phyloP scores from a whole-genome alignment of 2,329 filamentous ascomycete species.

The Plectosphaerella sp. region DNA sequence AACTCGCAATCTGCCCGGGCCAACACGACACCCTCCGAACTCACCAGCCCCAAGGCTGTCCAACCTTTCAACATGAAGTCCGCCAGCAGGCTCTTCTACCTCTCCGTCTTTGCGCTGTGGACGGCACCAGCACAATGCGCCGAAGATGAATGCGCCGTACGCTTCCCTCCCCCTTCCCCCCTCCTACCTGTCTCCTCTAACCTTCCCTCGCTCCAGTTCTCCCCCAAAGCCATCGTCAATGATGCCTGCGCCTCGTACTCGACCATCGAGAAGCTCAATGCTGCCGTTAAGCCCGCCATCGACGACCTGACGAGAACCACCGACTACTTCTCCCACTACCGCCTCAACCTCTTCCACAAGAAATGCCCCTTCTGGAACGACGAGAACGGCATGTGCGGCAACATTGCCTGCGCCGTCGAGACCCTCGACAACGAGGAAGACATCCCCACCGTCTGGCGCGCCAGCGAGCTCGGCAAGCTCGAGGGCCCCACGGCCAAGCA shows the following conservation, averaged over 20 bases:
- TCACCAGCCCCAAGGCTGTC: background rate
- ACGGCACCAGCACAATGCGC: slow-evolving; percentile 41
- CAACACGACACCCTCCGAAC: background rate
- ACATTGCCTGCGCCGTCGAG: slow-evolving; percentile 92
- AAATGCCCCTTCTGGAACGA: slow-evolving; percentile 96
- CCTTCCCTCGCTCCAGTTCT: slow-evolving; percentile 57
- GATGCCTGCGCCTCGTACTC: slow-evolving; percentile 94
- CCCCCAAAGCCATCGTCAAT: slow-evolving; percentile 81
- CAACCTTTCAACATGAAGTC: slow-evolving; percentile 40
- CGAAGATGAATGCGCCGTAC: slow-evolving; percentile 50
- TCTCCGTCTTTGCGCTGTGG: slow-evolving; percentile 54
- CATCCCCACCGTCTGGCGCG: slow-evolving; percentile 86
- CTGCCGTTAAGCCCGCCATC: slow-evolving; percentile 69
- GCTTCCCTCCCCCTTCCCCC: slow-evolving; percentile 21
- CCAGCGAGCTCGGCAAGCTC: slow-evolving; percentile 86
- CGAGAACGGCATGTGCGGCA: slow-evolving; percentile 89
- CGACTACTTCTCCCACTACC: slow-evolving; percentile 98
- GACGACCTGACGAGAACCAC: slow-evolving; percentile 79
- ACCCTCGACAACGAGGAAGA: slow-evolving; percentile 94
- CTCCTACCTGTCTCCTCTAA: slow-evolving; percentile 30
- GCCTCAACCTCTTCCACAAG: slow-evolving; percentile 90
- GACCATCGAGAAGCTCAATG: slow-evolving; percentile 81
- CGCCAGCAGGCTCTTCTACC: slow-evolving; percentile 50
- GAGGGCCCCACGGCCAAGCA: slow-evolving; percentile 89
- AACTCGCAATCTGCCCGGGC: background rate